phyloP scores from a whole-genome alignment of 1,139 yeast genomes.

The Taphrina communis region DNA sequence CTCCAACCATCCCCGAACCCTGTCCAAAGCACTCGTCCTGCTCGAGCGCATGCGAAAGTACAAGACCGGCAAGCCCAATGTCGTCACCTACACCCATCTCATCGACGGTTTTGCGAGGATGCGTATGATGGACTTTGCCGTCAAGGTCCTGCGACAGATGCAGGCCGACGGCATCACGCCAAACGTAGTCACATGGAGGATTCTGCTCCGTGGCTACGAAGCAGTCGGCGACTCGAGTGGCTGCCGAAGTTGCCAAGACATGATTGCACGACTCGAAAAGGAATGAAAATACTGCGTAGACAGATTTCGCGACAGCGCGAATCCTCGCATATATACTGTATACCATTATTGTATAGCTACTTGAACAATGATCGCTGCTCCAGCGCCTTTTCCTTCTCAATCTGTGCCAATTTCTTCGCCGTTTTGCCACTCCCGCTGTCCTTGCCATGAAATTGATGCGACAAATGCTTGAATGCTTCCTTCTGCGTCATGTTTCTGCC shows the following conservation, averaged over 20 bases:
- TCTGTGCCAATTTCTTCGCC: constrained; percentile 53
- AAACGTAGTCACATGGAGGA: constrained; percentile 19
- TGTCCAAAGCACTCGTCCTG: constrained; percentile 26
- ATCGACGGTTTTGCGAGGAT: constrained; percentile 26
- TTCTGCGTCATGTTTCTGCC: constrained; percentile 72
- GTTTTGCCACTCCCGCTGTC: constrained; percentile 57
- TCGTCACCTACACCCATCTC: constrained; percentile 27
- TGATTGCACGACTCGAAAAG: background rate
- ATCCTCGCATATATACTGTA: background rate
- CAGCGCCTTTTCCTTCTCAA: constrained; percentile 51
- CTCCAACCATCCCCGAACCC: constrained; percentile 5
- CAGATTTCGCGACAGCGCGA: no score
- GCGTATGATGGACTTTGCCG: constrained; percentile 27
- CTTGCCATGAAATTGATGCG: constrained; percentile 86
- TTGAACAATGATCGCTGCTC: constrained; percentile 49
- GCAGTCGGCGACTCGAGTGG: constrained; percentile 15
- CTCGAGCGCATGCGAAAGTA: constrained; percentile 22
- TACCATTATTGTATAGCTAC: background rate
- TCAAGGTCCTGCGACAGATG: constrained; percentile 31
- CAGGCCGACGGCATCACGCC: constrained; percentile 27
- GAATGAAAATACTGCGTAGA: background rate
- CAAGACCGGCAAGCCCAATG: constrained; percentile 10
- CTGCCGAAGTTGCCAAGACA: background rate
- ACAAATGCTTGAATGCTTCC: constrained; percentile 82
- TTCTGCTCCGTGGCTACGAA: constrained; percentile 18